Evolutionary conservation across 2,329 filamentous ascomycete species (phyloP), one percentile per base, ranked within the genome.

Genomic region (Zarea fungicola): DNA sequence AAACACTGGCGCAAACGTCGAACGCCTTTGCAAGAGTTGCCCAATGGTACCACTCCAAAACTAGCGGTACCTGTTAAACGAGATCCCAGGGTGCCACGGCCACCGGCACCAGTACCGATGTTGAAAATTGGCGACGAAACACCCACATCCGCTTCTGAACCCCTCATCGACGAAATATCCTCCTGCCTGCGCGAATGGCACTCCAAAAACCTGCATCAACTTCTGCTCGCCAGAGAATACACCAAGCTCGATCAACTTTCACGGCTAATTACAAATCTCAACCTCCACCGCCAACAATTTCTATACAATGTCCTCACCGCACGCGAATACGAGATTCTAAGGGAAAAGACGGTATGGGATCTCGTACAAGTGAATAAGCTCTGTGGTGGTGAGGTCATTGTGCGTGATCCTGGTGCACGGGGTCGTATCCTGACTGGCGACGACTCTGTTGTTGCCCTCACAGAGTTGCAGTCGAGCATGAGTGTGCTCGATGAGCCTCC

Each of bases 151-250:
- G 76, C 81, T 14, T 84, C 87, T 8, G 95, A 99, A 65, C 93
- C 93, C 3, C 70, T 99, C 53, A 91, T 99, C 21, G 93, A 99
- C 67, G 93, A 99, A 66, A 97, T 99, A 59, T 91, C 93, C 13
- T 96, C 91, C 4, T 99, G 93, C 64, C 71, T 99, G 54, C 83
- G 93, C 58, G 93, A 99, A 76, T 99, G 93, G 95, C 92, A 99
- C 70, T 95, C 93, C 18, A 96, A 91, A 16, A 95, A 96, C 62
- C 77, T 99, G 14, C 95, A 99, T 69, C 89, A 95, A 63, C 76
- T 97, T 21, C 77, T 99, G 1, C 78, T 99, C 8, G 83, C 83
- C 18, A 81, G 89, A 52, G 83, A 91, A 63, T 99, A 99, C 67
- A 72, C 78, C 42, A 80, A 84, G 48, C 73, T 99, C 48, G 89